A percentile compares a stretch with the other conserved stretches of the same genome.
These are phyloP conservation scores for Pseudophaeomoniella oleicola DNA, from an alignment of 2,329 filamentous ascomycete genomes.

Conservation along the genomic window DNA sequence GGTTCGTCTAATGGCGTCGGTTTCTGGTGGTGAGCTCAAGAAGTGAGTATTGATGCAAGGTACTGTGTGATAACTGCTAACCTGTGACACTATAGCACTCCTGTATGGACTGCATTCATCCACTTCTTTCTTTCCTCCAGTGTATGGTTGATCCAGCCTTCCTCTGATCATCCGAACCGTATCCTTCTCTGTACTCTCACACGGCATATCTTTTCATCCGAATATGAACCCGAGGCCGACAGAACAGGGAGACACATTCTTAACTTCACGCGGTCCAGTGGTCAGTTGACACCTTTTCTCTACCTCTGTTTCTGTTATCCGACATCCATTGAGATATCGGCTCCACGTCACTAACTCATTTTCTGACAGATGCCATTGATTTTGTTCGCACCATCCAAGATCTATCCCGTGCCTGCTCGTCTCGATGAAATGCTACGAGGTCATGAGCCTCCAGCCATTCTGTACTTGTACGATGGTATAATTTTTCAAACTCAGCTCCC, in stretches of 20 bases:
- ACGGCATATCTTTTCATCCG: conserved; percentile 37
- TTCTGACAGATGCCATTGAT: not conserved
- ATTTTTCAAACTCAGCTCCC: too few relatives aligned
- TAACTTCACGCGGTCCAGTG: conserved; percentile 14
- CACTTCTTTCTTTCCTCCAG: conserved; percentile 30
- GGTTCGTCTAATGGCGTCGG: conserved; percentile 41
- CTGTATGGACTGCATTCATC: conserved; percentile 48
- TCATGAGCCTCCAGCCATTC: too few relatives aligned
- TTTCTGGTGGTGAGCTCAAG: conserved; percentile 36
- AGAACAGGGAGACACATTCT: conserved; percentile 23
- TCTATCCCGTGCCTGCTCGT: not conserved
- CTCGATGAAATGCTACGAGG: too few relatives aligned
- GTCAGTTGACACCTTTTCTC: not conserved
- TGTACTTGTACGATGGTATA: too few relatives aligned
- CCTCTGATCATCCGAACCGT: conserved; percentile 17
- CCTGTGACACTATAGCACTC: conserved; percentile 27
- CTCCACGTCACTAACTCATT: not conserved
- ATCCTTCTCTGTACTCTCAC: conserved; percentile 36
- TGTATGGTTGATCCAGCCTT: conserved; percentile 29
- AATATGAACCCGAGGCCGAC: conserved; percentile 29
- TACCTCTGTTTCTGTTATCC: too few relatives aligned
- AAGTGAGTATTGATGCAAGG: conserved; percentile 18
- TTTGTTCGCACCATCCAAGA: not conserved
- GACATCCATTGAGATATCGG: too few relatives aligned
- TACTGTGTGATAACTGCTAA: conserved; percentile 3